Base-by-base conservation (phyloP, 108 stramenopile genomes). In the Licmophora abbreviata region DNA sequence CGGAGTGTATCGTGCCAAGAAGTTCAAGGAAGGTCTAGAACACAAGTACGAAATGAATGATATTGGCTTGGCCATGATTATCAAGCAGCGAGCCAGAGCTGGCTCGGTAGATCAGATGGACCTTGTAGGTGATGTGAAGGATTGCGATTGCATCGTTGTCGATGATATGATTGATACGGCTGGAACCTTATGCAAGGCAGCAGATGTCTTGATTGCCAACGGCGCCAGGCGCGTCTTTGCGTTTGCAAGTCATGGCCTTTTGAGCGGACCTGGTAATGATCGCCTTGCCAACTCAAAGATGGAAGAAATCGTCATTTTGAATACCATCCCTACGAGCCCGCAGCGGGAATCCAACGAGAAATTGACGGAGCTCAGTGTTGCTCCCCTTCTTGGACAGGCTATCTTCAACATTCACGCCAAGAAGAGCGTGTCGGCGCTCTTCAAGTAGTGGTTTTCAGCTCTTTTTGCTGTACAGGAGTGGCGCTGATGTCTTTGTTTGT, bases 81-180 rank as follows among this genome's bases (percentile, higher is more conserved):
- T 99, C 73, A 99, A 99, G 74, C 99, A 99, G 83, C 88, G 99
- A 43, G 94, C 95, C 35, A 82, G 92, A 10, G 94, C 97, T 42
- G 92, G 90, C 23, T 56, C 81, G 32, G 93, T 99, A 22, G 96
- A 94, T 56, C 71, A 74, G 33, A 99, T 99, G 99, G 97, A 99
- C 74, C 83, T 99, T 47, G 99, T 99, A 8, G 99, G 99, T 30
- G 90, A 94, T 48, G 99, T 99, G 31, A 81, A 74, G 40, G 95
- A 93, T 69, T 95, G 90, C 50, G 99, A 99, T 68, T 94, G 92
- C 49, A 96, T 99, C 56, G 90, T 99, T 50, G 99, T 99, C 12
- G 99, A 99, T 65, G 99, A 98, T 66, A 99, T 99, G 71, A 97
- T 99, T 62, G 97, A 99, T 76, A 99, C 99, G 18, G 98, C 96